A percentile compares a stretch with the other conserved stretches of the same genome.
phyloP scores from a whole-genome alignment of 495 filamentous ascomycete species.

The Lasiosphaeria miniovina region DNA sequence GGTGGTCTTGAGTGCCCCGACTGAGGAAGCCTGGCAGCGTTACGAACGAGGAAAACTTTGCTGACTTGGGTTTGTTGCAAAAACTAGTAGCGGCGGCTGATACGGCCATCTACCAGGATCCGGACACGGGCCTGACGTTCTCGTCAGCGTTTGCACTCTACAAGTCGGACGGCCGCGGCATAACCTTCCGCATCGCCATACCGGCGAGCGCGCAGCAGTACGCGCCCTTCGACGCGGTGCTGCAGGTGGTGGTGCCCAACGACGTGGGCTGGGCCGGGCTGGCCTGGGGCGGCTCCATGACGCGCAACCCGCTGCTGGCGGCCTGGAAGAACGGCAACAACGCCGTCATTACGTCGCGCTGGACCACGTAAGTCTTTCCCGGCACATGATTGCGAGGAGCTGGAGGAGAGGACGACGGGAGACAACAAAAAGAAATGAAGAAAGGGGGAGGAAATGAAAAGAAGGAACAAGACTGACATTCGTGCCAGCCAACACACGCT shows the following conservation, averaged over 20 bases:
- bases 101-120: conserved; percentile 35
- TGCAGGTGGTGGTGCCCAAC: conserved; percentile 43
- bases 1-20: not conserved
- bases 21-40: too few relatives aligned
- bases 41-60: not conserved
- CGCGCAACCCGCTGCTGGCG: conserved; percentile 36
- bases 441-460: not conserved
- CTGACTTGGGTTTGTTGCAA: conserved; percentile 7
- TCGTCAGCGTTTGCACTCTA: conserved; percentile 39
- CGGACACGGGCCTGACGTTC: conserved; percentile 51
- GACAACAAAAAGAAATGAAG: not conserved
- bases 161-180: conserved; percentile 29
- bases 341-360: conserved; percentile 31
- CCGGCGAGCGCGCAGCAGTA: conserved; percentile 27
- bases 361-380: conserved; percentile 34
- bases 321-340: conserved; percentile 33
- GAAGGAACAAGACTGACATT: not conserved
- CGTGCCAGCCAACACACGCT: conserved; percentile 29
- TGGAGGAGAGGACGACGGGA: not conserved
- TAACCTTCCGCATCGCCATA: conserved; percentile 42
- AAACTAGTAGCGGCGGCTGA: conserved; percentile 24
- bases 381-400: not conserved
- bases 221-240: conserved; percentile 36
- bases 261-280: conserved; percentile 44
- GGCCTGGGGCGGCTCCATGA: conserved; percentile 44